A percentile compares a stretch with the other conserved stretches of the same genome.
Conservation (phyloP, 2,329 filamentous ascomycete species). For the Corynespora cassiicola region DNA sequence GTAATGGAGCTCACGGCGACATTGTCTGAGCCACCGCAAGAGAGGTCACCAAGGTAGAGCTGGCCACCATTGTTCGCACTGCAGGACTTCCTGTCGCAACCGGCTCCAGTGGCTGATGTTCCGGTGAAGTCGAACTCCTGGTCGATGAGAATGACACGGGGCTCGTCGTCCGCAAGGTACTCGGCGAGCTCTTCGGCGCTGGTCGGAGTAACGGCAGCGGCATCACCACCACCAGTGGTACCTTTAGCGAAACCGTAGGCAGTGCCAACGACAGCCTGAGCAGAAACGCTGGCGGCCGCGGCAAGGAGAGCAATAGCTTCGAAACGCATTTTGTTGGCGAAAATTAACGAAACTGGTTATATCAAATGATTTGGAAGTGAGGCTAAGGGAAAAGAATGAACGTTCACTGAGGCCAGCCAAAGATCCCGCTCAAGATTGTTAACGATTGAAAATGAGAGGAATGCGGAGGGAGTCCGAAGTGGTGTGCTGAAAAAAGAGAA, state of each 20-base stretch:
- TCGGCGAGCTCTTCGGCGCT: constrained; percentile 26
- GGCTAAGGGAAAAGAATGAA: constrained; percentile 15
- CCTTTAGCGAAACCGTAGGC: constrained; percentile 30
- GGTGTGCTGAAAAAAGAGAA: no score
- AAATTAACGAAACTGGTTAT: background rate
- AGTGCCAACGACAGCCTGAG: constrained; percentile 29
- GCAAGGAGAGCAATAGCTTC: constrained; percentile 19
- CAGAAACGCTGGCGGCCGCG: constrained; percentile 20
- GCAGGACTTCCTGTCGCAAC: constrained; percentile 27
- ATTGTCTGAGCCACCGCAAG: constrained; percentile 21
- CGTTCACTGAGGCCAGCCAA: constrained; percentile 31
- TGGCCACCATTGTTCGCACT: constrained; percentile 21
- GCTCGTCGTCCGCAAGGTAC: constrained; percentile 24
- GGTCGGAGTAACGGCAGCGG: constrained; percentile 26
- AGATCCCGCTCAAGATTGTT: constrained; percentile 23
- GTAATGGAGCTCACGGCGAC: constrained; percentile 31
- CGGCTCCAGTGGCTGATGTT: constrained; percentile 22
- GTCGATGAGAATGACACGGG: constrained; percentile 27
- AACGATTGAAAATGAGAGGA: constrained; percentile 16
- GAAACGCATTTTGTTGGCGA: constrained; percentile 22
- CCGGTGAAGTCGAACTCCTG: constrained; percentile 34
- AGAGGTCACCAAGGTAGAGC: constrained; percentile 28
- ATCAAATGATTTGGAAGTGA: background rate
- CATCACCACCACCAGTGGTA: constrained; percentile 29
- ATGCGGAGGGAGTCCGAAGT: no score